Base-by-base conservation (phyloP, 148 eudicot species). In the Gaultheria prostrata region DNA sequence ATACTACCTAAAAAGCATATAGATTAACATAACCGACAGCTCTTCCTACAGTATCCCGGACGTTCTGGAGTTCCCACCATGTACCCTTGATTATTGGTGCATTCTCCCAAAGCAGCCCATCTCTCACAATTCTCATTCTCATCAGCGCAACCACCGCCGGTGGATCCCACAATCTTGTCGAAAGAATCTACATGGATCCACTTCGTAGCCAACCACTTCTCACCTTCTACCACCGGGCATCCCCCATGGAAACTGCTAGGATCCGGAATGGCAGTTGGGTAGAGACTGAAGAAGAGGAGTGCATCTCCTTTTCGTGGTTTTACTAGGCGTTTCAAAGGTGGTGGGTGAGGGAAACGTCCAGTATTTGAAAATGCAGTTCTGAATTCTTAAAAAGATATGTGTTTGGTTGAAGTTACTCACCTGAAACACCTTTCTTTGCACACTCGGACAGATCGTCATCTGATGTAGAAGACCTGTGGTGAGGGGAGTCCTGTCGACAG, bases 51-150 rank as follows among this genome's bases (percentile, higher is more conserved):
- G 54, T 75, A 46, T 75, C 78, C 51, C 0, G 30, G 30, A 45
- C 48, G 89, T 11, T 90, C 93, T 20, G 93, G 67, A 77, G 92
- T 87, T 76, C 98, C 98, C 13, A 94, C 91, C 98, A 96, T 96
- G 81, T 96, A 96, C 84, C 92, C 98, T 2, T 92, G 88, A 86
- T 96, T 94, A 84, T 90, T 93, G 73, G 89, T 90, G 89, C 98
- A 96, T 87, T 94, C 98, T 3, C 98, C 98, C 74, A 93, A 91
- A 12, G 98, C 90, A 30, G 98, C 98, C 98, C 98, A 96, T 88
- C 88, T 88, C 80, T 91, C 97, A 84, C 98, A 96, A 69, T 91
- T 90, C 24, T 90, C 91, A 73, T 91, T 88, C 72, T 85, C 84
- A 80, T 96, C 98, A 0, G 82, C 50, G 87, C 98, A 96, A 56